A percentile compares a stretch with the other conserved stretches of the same genome.
These are phyloP conservation scores for Erysimum cheiranthoides DNA, from an alignment of 345 rosid species.

Conservation along the genomic window DNA sequence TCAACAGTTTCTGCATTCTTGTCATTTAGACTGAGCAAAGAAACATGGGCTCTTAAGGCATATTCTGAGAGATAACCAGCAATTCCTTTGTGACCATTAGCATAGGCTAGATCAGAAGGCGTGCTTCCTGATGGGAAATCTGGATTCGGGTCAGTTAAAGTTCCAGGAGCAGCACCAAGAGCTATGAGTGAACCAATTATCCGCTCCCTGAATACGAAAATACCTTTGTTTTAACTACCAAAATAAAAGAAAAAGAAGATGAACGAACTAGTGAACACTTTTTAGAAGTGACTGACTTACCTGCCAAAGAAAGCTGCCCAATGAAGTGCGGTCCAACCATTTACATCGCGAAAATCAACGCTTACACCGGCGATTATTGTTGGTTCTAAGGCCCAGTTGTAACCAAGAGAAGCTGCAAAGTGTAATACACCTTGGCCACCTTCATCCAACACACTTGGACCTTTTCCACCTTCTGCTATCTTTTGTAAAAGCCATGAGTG, in stretches of 20 bases:
- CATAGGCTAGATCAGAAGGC: constrained; percentile 87
- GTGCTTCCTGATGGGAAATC: constrained; percentile 67
- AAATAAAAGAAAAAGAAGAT: constrained; percentile 18
- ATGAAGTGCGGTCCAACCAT: constrained; percentile 99
- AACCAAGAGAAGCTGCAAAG: constrained; percentile 95
- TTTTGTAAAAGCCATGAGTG: constrained; percentile 79
- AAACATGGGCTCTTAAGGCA: constrained; percentile 63
- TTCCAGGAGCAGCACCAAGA: constrained; percentile 84
- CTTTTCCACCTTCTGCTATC: constrained; percentile 86
- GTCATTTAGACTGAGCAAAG: constrained; percentile 61
- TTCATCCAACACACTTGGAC: constrained; percentile 79
- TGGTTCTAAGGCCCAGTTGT: constrained; percentile 95
- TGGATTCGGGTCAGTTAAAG: constrained; percentile 80
- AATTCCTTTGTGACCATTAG: constrained; percentile 89
- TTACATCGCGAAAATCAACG: constrained; percentile 84
- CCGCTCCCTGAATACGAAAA: constrained; percentile 63
- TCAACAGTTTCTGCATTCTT: constrained; percentile 50
- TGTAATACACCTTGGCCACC: constrained; percentile 94
- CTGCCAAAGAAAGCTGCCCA: constrained; percentile 99
- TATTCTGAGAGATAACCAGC: constrained; percentile 93
- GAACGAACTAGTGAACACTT: constrained; percentile 16
- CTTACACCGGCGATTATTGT: constrained; percentile 80
- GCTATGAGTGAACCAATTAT: constrained; percentile 79
- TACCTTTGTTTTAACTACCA: neutral
- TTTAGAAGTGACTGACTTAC: constrained; percentile 49